phyloP scores from a whole-genome alignment of 192 early-diverging fungal genomes.

The Mortierella hygrophila region DNA sequence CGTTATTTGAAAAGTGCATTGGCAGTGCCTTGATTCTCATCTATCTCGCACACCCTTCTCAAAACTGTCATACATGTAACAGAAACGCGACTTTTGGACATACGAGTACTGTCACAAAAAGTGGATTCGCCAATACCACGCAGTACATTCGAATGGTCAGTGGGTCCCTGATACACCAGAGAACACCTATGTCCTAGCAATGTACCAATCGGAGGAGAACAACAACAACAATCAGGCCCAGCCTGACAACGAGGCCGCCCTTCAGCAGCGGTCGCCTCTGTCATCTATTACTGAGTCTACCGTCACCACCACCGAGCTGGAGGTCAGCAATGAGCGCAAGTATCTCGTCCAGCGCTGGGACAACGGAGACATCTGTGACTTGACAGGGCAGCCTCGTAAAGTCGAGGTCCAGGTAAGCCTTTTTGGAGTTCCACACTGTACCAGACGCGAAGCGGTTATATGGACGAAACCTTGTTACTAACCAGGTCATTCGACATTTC shows the following conservation, averaged over 20 bases:
- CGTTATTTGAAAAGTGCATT: not conserved
- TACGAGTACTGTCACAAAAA: constrained; percentile 89
- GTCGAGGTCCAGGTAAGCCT: constrained; percentile 77
- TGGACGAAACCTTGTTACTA: not conserved
- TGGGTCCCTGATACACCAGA: constrained; percentile 43
- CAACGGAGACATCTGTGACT: constrained; percentile 80
- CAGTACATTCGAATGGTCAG: constrained; percentile 57
- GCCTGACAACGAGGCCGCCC: not conserved
- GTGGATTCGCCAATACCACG: constrained; percentile 36
- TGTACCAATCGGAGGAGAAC: constrained; percentile 33
- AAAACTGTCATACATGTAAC: not conserved
- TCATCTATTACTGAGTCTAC: not conserved
- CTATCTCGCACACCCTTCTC: constrained; percentile 18
- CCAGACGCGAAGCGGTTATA: too few species aligned
- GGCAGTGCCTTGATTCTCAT: not conserved
- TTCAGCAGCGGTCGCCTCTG: constrained; percentile 7
- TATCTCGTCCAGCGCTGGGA: constrained; percentile 81
- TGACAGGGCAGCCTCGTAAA: constrained; percentile 74
- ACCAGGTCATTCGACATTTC: not conserved
- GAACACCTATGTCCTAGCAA: constrained; percentile 26
- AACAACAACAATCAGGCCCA: constrained; percentile 23
- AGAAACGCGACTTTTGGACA: constrained; percentile 74
- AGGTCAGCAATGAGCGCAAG: constrained; percentile 60
- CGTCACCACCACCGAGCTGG: constrained; percentile 52
- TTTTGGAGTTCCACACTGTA: not conserved